Conservation (phyloP, 2,329 filamentous ascomycete species). For the Talaromyces sp. region DNA sequence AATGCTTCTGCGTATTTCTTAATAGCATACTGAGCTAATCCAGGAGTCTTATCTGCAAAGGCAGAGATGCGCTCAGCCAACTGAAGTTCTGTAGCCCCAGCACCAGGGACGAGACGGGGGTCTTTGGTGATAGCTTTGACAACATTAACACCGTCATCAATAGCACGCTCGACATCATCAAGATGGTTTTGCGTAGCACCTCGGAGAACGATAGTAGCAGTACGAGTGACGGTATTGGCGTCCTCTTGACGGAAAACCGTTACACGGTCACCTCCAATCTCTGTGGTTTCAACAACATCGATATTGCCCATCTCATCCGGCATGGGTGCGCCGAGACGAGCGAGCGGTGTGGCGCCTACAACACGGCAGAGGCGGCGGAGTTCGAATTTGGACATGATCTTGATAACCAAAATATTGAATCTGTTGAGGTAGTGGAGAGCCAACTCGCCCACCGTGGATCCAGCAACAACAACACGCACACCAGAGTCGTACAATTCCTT, state of each 20-base stretch:
- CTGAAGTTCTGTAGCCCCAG: constrained; percentile 91
- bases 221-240: constrained; percentile 76
- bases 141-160: constrained; percentile 97
- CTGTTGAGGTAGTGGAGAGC: constrained; percentile 98
- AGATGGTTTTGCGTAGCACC: constrained; percentile 98
- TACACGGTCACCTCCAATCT: constrained; percentile 96
- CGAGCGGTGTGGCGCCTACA: constrained; percentile 93
- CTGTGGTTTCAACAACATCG: constrained; percentile 92
- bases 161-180: constrained; percentile 92
- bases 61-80: constrained; percentile 88
- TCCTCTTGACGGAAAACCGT: constrained; percentile 95
- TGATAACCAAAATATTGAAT: constrained; percentile 92
- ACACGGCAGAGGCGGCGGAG: constrained; percentile 92
- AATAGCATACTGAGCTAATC: constrained; percentile 92
- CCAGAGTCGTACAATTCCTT: constrained; percentile 96
- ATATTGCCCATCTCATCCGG: constrained; percentile 98
- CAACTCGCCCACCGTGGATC: constrained; percentile 90
- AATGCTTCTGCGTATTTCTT: constrained; percentile 97
- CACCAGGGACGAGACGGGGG: constrained; percentile 83
- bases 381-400: constrained; percentile 97
- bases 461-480: constrained; percentile 85
- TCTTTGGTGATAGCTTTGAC: constrained; percentile 98
- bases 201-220: constrained; percentile 88
- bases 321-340: constrained; percentile 94
- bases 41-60: constrained; percentile 87